phyloP scores from a whole-genome alignment of 768 basidiomycete species.

The Lepiota brunneoincarnata region DNA sequence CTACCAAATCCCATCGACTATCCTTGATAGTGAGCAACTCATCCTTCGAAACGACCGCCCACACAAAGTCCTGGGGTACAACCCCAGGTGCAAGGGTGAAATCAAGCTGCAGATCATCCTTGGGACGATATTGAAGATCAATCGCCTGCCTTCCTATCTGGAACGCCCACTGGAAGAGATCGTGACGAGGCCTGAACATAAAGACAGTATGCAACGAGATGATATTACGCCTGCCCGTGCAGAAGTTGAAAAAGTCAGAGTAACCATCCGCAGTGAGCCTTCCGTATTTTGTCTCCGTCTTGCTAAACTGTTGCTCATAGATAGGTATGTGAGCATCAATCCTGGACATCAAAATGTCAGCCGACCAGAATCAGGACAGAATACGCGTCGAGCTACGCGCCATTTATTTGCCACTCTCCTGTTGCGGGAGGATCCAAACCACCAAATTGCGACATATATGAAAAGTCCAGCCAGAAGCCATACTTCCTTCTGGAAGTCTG shows the following conservation, averaged over 20 bases:
- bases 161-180: constrained; percentile 64
- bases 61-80: constrained; percentile 68
- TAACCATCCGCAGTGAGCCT: constrained; percentile 63
- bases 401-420: constrained; percentile 58
- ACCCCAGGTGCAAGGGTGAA: constrained; percentile 62
- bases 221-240: constrained; percentile 80
- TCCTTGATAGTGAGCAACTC: constrained; percentile 68
- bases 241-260: constrained; percentile 81
- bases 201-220: constrained; percentile 79
- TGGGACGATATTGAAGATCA: constrained; percentile 71
- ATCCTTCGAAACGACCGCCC: constrained; percentile 80
- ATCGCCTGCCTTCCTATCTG: constrained; percentile 62
- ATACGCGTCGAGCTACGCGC: constrained; percentile 38
- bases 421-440: constrained; percentile 63
- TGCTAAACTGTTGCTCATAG: constrained; percentile 73
- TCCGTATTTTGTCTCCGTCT: constrained; percentile 48
- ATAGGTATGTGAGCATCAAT: constrained; percentile 54
- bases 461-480: constrained; percentile 51
- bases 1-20: constrained; percentile 83
- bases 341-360: constrained; percentile 36
- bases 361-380: constrained; percentile 15
- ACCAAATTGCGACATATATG: constrained; percentile 54
- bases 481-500: constrained; percentile 68
- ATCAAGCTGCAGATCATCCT: constrained; percentile 74
- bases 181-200: constrained; percentile 79